phyloP scores from a whole-genome alignment of 176 grass and related monocot genomes.

The Aegilops sharonensis region DNA sequence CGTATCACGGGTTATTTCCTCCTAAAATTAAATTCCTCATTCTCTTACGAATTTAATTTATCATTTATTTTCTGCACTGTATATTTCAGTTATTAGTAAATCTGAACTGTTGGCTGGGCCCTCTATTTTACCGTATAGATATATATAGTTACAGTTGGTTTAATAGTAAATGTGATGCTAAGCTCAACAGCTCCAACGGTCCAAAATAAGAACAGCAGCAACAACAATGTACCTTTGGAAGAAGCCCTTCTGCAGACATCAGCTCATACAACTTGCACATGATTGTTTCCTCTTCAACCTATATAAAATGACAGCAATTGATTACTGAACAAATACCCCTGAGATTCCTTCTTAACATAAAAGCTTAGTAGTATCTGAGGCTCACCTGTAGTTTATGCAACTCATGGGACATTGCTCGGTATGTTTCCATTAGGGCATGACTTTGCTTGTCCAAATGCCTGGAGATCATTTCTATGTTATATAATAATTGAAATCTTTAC shows the following conservation, averaged over 20 bases:
- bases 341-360: conserved; percentile 6
- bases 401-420: conserved; percentile 70
- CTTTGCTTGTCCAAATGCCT: conserved; percentile 90
- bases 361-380: not conserved
- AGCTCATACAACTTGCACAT: conserved; percentile 76
- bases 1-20: not conserved
- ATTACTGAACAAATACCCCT: not conserved
- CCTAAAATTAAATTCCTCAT: not conserved
- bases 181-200: conserved; percentile 3
- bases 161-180: conserved; percentile 2
- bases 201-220: not conserved
- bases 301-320: conserved; percentile 18
- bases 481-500: conserved; percentile 12
- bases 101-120: not conserved
- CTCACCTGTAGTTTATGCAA: conserved; percentile 69
- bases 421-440: conserved; percentile 64
- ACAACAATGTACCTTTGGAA: conserved; percentile 59
- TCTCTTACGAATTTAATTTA: not conserved
- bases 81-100: conserved; percentile 14
- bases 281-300: conserved; percentile 91
- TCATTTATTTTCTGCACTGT: not conserved
- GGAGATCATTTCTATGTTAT: conserved; percentile 19
- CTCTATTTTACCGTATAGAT: not conserved
- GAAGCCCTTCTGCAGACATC: conserved; percentile 64
- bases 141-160: not conserved